phyloP scores from a whole-genome alignment of 202 grass and related monocot genomes.

The Alloteropsis angusta region DNA sequence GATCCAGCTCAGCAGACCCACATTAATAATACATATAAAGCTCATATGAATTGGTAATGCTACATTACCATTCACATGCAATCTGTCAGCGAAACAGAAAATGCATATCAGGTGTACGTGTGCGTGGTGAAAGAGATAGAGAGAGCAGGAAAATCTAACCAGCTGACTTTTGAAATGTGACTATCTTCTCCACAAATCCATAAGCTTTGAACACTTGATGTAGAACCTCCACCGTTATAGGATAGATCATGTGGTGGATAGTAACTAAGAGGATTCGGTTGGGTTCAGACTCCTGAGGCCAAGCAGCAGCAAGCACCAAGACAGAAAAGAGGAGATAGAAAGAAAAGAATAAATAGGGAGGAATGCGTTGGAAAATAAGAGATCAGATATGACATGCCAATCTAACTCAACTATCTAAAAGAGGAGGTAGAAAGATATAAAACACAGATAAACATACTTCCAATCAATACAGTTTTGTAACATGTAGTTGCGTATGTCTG shows the following conservation, averaged over 20 bases:
- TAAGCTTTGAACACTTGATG: constrained; percentile 98
- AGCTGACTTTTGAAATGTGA: constrained; percentile 96
- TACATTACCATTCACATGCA: neutral
- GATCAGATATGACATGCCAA: constrained; percentile 19
- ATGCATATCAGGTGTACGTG: constrained; percentile 19
- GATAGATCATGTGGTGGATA: constrained; percentile 98
- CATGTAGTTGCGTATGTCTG: neutral
- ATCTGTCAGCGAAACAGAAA: constrained; percentile 15
- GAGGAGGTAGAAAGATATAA: neutral
- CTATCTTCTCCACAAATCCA: constrained; percentile 97
- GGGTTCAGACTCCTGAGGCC: constrained; percentile 77
- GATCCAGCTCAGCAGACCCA: neutral
- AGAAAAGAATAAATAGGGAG: constrained; percentile 71
- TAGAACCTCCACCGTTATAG: constrained; percentile 91
- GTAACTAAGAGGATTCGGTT: constrained; percentile 98
- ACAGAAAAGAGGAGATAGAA: constrained; percentile 52
- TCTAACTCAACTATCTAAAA: constrained; percentile 23
- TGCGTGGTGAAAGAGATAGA: constrained; percentile 4
- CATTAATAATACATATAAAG: constrained; percentile 3
- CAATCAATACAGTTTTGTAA: neutral
- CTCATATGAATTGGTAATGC: constrained; percentile 11
- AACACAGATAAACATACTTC: constrained; percentile 21
- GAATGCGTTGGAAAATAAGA: constrained; percentile 42
- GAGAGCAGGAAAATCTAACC: constrained; percentile 53
- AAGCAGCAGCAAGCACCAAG: constrained; percentile 32